Evolutionary conservation across 2,329 filamentous ascomycete genomes (phyloP).

Genomic region (Phymatotrichopsis omnivora): DNA sequence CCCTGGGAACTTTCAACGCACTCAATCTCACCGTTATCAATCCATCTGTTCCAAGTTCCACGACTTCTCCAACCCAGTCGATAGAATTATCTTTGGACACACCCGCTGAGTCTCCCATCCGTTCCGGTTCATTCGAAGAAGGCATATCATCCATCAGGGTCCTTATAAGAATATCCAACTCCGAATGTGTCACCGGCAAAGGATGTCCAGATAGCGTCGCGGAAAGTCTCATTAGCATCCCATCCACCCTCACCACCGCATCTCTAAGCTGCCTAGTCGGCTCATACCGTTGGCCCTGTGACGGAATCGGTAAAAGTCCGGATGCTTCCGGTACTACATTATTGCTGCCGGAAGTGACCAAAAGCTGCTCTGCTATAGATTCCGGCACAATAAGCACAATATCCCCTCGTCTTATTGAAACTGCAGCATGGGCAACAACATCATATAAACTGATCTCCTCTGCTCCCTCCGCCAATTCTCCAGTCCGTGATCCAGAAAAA

Average conservation of each 20-base stretch:
- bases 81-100: constrained; percentile 8
- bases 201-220: constrained; percentile 20
- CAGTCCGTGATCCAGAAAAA: constrained; percentile 39
- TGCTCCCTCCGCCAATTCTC: constrained; percentile 36
- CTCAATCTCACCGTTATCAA: constrained; percentile 45
- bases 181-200: constrained; percentile 17
- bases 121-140: background rate
- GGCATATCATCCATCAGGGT: constrained; percentile 24
- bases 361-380: background rate
- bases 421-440: constrained; percentile 41
- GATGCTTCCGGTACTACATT: too few relatives aligned
- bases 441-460: constrained; percentile 52
- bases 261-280: constrained; percentile 3
- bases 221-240: constrained; percentile 15
- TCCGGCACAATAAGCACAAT: constrained; percentile 42
- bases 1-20: constrained; percentile 40
- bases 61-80: constrained; percentile 49
- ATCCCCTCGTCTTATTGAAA: constrained; percentile 44
- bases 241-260: constrained; percentile 12
- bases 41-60: constrained; percentile 46
- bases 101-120: constrained; percentile 13
- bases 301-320: too few relatives aligned
- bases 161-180: constrained; percentile 22
- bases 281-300: too few relatives aligned
- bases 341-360: background rate